Evolutionary conservation across 2,329 filamentous ascomycete genomes (phyloP), one percentile per base, ranked within the genome.

Genomic region (Verticillium dahliae): DNA sequence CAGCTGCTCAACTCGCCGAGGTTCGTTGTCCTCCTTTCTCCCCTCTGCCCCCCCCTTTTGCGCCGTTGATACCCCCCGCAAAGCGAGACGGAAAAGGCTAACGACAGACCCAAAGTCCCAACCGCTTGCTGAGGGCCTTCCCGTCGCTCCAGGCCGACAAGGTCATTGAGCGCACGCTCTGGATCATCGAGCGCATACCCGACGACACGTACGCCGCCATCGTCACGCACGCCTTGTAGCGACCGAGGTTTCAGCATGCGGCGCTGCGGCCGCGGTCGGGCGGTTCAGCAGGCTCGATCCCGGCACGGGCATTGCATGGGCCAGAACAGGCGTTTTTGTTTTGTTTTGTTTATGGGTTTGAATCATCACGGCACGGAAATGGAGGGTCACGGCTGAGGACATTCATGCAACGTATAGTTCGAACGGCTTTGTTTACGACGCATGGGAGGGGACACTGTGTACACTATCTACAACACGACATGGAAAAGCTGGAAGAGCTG

Each of bases 171-270:
- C 85, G 96, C 61, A 94, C 94, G 0, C 87, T 97, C 67, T 88
- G 89, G 59, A 90, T 97, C 69, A 90, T 96, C 62, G 88, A 89
- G 68, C 95, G 93, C 80, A 92, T 99, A 60, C 94, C 95, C 1
- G 87, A 92, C 65, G 90, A 96, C 67, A 82, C 98, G 57, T 99
- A 97, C 71, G 87, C 90, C 58, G 91, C 97, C 73, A 92, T 99
- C 70, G 88, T 97, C 59, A 82, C 84, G 50, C 95, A 99, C 74
- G 94, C 94, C 6, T 90, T 89, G 69, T 93, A 75, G 54, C 13
- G 45, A 15, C 15, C 15, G 27, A 31, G 27, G 27, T 31, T 4
- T 31, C 27, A 31, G 27, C 27, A 31, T 31, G 27, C 27, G 27
- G 27, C 27, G 27, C 27, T 31, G 27, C 27, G 4, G 27, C 27